phyloP scores from a whole-genome alignment of 345 rosid species.

The Zanthoxylum bungeanum region DNA sequence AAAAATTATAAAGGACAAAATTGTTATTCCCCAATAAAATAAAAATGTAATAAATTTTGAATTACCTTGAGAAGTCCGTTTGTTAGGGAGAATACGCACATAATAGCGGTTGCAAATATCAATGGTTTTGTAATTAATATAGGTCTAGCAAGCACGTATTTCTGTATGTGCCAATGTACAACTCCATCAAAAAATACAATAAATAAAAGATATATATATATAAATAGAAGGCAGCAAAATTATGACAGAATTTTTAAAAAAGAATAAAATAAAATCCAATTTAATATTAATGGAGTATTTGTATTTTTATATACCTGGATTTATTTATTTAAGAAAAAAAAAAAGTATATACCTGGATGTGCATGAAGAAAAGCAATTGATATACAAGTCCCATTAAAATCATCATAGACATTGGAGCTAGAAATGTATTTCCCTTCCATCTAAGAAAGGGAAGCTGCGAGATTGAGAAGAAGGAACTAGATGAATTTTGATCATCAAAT shows the following conservation, averaged over 20 bases:
- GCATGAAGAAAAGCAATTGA: conserved; percentile 29
- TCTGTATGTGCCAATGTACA: conserved; percentile 14
- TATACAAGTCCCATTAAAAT: conserved; percentile 27
- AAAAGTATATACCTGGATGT: conserved; percentile 23
- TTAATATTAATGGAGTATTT: neutral
- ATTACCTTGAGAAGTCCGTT: conserved; percentile 35
- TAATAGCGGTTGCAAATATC: conserved; percentile 30
- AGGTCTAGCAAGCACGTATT: conserved; percentile 34
- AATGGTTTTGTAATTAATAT: conserved; percentile 19
- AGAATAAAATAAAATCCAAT: neutral
- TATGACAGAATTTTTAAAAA: too few relatives aligned
- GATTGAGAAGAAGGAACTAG: neutral
- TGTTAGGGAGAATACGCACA: conserved; percentile 35
- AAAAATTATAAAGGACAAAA: too few relatives aligned
- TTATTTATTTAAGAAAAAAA: too few relatives aligned
- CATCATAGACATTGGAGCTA: conserved; percentile 27
- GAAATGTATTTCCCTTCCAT: conserved; percentile 38
- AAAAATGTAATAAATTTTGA: too few relatives aligned
- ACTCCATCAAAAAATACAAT: neutral
- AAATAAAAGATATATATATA: neutral
- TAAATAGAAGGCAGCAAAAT: too few relatives aligned
- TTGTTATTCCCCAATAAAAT: too few relatives aligned
- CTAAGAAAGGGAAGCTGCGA: conserved; percentile 36
- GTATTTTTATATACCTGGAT: neutral
- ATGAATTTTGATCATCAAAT: neutral